These are phyloP conservation scores for Fomes fomentarius DNA, from an alignment of 1,284 basidiomycete genomes.

Conservation along the genomic window DNA sequence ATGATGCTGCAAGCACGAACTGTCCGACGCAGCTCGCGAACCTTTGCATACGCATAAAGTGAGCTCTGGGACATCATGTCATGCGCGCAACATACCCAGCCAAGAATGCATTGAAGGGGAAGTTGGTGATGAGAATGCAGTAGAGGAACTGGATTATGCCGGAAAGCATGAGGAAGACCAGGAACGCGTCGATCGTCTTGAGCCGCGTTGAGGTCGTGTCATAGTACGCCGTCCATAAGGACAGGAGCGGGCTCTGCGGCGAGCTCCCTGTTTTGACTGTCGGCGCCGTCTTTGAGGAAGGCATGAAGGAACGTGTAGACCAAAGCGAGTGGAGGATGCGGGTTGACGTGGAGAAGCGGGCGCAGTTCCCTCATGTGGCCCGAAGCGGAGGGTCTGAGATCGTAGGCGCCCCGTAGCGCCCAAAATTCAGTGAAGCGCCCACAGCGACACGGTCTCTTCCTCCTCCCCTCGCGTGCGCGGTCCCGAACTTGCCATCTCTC, in stretches of 20 bases:
- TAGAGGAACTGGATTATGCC: slow-evolving; percentile 93
- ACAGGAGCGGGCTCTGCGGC: slow-evolving; percentile 48
- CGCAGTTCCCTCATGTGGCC: slow-evolving; percentile 17
- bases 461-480: slow-evolving; percentile 10
- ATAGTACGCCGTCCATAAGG: slow-evolving; percentile 80
- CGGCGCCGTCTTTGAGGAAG: slow-evolving; percentile 11
- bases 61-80: background rate
- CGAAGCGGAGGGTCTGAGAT: slow-evolving; percentile 8
- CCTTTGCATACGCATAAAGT: slow-evolving; percentile 43
- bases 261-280: slow-evolving; percentile 24
- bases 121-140: slow-evolving; percentile 90
- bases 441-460: slow-evolving; percentile 7
- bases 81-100: slow-evolving; percentile 72
- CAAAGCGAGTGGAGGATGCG: slow-evolving; percentile 20
- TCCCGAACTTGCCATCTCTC: background rate
- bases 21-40: slow-evolving; percentile 95
- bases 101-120: slow-evolving; percentile 96
- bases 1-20: slow-evolving; percentile 92
- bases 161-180: slow-evolving; percentile 90
- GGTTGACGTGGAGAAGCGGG: slow-evolving; percentile 27
- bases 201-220: slow-evolving; percentile 81
- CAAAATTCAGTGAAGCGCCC: slow-evolving; percentile 28
- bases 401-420: slow-evolving; percentile 17
- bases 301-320: slow-evolving; percentile 22
- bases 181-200: slow-evolving; percentile 93